These are phyloP conservation scores for Peronosclerospora sorghi DNA, from an alignment of 352 stramenopile species.

Conservation along the genomic window DNA sequence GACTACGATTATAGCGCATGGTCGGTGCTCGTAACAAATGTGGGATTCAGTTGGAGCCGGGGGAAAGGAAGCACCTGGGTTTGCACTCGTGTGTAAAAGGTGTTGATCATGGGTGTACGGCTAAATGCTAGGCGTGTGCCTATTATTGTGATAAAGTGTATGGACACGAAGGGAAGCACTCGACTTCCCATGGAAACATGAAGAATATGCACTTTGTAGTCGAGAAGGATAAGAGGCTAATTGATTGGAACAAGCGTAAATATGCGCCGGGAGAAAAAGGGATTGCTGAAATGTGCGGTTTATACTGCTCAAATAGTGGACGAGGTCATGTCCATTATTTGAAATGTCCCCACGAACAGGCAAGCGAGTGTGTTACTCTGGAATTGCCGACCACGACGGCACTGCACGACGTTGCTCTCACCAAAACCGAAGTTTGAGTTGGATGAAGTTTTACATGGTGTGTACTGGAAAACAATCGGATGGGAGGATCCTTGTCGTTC, in stretches of 20 bases:
- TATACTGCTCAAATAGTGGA: constrained; percentile 32
- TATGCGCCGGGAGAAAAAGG: constrained; percentile 26
- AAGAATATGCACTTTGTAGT: constrained; percentile 34
- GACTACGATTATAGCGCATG: constrained; percentile 32
- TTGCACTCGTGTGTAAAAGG: constrained; percentile 13
- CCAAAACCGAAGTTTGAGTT: constrained; percentile 16
- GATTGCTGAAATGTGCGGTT: constrained; percentile 39
- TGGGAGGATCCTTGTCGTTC: constrained; percentile 37
- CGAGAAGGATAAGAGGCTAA: constrained; percentile 5
- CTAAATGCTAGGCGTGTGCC: constrained; percentile 21
- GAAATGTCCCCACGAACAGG: constrained; percentile 16
- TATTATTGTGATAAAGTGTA: constrained; percentile 35
- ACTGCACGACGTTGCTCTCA: constrained; percentile 18
- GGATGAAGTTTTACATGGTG: constrained; percentile 33
- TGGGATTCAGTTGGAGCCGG: constrained; percentile 10
- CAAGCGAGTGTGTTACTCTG: constrained; percentile 21
- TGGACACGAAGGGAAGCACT: constrained; percentile 24
- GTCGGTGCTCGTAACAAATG: constrained; percentile 3
- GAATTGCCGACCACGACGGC: constrained; percentile 16
- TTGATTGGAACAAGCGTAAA: constrained; percentile 16
- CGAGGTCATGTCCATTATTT: constrained; percentile 37
- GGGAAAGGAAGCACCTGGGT: constrained; percentile 8
- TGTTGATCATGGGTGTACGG: constrained; percentile 21
- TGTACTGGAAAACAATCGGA: constrained; percentile 38
- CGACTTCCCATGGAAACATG: constrained; percentile 38